A percentile compares a stretch with the other conserved stretches of the same genome.
Evolutionary conservation across 2,329 filamentous ascomycete species (phyloP).

Genomic region (Fonsecaea pedrosoi): DNA sequence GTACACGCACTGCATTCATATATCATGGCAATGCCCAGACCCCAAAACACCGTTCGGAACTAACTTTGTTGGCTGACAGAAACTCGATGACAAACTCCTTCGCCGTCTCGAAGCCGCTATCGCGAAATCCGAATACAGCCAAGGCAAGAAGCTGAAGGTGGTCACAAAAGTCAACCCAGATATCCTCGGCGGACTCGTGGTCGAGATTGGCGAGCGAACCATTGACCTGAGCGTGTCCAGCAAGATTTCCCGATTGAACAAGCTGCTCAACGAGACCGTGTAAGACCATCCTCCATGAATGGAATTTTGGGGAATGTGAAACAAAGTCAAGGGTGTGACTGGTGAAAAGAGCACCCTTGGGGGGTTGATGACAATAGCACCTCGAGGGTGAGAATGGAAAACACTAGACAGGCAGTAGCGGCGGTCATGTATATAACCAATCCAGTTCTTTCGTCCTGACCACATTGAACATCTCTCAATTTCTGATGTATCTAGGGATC

Average conservation of each 20-base stretch:
- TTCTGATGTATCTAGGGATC: neutral
- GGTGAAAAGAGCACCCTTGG: neutral
- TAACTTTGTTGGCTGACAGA: constrained; percentile 54
- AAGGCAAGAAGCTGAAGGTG: constrained; percentile 98
- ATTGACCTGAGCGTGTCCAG: constrained; percentile 95
- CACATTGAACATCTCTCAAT: neutral
- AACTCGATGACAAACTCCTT: constrained; percentile 86
- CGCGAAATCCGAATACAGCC: constrained; percentile 84
- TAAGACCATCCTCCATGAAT: constrained; percentile 60
- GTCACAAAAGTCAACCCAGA: constrained; percentile 94
- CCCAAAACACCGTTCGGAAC: neutral
- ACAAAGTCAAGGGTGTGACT: neutral
- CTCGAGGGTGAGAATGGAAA: neutral
- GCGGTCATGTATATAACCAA: constrained; percentile 7
- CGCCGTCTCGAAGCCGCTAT: constrained; percentile 85
- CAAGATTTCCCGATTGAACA: constrained; percentile 98
- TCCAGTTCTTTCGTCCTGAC: constrained; percentile 4
- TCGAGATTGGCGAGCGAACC: constrained; percentile 96
- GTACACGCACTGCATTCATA: constrained; percentile 43
- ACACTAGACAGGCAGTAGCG: neutral
- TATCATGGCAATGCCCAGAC: neutral
- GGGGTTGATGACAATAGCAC: neutral
- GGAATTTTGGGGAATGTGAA: neutral
- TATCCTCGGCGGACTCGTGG: constrained; percentile 89
- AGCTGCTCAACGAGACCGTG: constrained; percentile 94